Conservation (phyloP, 1,139 yeast species). For the Yamadazyma aaseri region DNA sequence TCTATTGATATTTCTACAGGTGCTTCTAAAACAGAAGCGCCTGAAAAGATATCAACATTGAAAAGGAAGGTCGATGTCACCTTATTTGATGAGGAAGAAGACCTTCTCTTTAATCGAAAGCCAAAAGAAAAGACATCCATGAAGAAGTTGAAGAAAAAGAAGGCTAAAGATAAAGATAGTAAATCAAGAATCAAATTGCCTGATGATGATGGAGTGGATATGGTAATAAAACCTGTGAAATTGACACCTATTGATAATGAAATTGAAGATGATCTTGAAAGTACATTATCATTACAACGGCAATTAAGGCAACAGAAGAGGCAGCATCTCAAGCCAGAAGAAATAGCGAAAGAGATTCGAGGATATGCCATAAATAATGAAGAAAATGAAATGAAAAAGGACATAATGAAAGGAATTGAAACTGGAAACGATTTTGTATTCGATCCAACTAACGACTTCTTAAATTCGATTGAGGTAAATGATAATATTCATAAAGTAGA, state of each 20-base stretch:
- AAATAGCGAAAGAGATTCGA: slow-evolving; percentile 46
- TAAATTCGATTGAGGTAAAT: slow-evolving; percentile 30
- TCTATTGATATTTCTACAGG: background rate
- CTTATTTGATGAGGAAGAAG: slow-evolving; percentile 25
- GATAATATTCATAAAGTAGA: background rate
- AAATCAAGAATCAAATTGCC: slow-evolving; percentile 8
- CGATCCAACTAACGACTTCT: slow-evolving; percentile 61
- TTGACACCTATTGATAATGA: slow-evolving; percentile 30
- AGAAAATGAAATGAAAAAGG: slow-evolving; percentile 28
- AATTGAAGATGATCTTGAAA: slow-evolving; percentile 50
- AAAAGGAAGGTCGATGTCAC: slow-evolving; percentile 12
- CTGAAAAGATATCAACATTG: slow-evolving; percentile 3
- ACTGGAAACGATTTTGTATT: slow-evolving; percentile 29
- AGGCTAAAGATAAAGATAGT: slow-evolving; percentile 18
- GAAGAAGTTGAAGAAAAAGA: slow-evolving; percentile 43
- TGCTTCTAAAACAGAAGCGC: background rate
- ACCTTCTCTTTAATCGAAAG: slow-evolving; percentile 22
- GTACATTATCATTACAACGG: slow-evolving; percentile 40
- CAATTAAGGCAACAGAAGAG: slow-evolving; percentile 32
- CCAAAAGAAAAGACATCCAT: slow-evolving; percentile 30
- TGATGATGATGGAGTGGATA: slow-evolving; percentile 21
- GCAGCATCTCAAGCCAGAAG: slow-evolving; percentile 38
- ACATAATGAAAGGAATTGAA: slow-evolving; percentile 22
- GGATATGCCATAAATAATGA: slow-evolving; percentile 27
- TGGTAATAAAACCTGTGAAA: slow-evolving; percentile 34